Base-by-base conservation (phyloP, 108 stramenopile genomes). In the Pseudonitzschia multiseries region DNA sequence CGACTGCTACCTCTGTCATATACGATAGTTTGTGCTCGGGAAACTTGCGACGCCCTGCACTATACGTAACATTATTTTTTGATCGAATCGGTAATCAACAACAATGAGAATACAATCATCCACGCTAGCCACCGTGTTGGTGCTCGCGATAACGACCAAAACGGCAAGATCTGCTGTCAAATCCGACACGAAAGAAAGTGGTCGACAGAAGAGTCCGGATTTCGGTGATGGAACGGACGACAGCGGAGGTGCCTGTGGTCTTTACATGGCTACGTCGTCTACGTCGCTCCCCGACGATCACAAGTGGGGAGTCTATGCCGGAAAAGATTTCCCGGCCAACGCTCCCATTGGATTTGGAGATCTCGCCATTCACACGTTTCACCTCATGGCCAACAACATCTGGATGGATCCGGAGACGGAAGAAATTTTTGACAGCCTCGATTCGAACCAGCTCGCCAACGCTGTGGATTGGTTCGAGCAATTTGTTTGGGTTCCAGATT, bases 231-330 rank as follows among this genome's bases (percentile, higher is more conserved):
- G 10, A n/a, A 62, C 15, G 17, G 54, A 66, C 32, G 43, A 68
- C 0, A 21, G 2, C 20, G 51, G 65, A 4, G 62, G 32, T 26
- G 57, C 76, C 43, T 87, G 86, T 69, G 75, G 76, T 54, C 52
- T 84, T 41, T 87, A 82, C 48, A n/a, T 87, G 70, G 86, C 86
- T 27, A 44, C 64, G 22, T 84, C 83, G 9, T 82, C 81, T 0
- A 87, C 83, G 0, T 68, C 77, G 21, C 74, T 78, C 20, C 51
- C 59, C 18, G 76, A 75, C 1, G 76, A 82, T 60, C 75, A 75
- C 29, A 77, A 75, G 42, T 87, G 80, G 86, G 83, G 83, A 14
- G 28, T 87, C 8, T 87, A 68, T 62, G 77, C 83, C 29, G 83
- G 83, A 60, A 71, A 71, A 15, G 52, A 76, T 22, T 36, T 80